Base-by-base conservation (phyloP, 495 filamentous ascomycete species). In the Neurospora cerealis region DNA sequence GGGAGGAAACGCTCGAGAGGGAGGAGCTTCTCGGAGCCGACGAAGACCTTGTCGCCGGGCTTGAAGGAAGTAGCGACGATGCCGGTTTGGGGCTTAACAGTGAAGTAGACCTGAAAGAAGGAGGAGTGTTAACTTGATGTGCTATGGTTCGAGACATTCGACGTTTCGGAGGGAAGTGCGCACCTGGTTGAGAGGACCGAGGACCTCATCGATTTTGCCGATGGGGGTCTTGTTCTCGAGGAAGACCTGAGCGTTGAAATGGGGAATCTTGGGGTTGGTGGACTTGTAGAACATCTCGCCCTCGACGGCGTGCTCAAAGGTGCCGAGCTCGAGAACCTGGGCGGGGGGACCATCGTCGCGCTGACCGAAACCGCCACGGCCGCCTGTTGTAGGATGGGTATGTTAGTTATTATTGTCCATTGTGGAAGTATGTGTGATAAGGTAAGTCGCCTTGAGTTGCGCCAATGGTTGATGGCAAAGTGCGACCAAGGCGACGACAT, bases 191-290 rank as follows among this genome's bases (percentile, higher is more conserved):
- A 99, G 91, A 70, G 95, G 93, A 46, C 94, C 94, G 70, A 98
- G 89, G 74, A 98, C 93, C 86, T 98, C 95, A 86, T 97, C 94
- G 80, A 97, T 92, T 85, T 96, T 95, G 83, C 92, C 94, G 83
- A 97, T 88, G 78, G 90, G 86, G 69, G 93, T 91, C 89, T 98
- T 98, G 87, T 98, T 98, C 88, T 99, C 95, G 70, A 98, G 91
- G 86, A 95, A 99, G 79, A 98, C 97, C 70, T 93, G 94, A 46
- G 96, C 96, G 85, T 98, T 98, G 91, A 99, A 99, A 84, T 98
- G 97, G 69, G 96, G 96, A 71, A 99, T 92, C 86, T 98, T 98
- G 72, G 93, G 87, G 86, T 97, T 98, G 82, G 91, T 89, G 71
- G 92, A 95, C 84, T 93, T 89, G 91, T 94, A 97, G 74, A 99